Evolutionary conservation across 129 eudicot species (phyloP).

Genomic region (Apium graveolens): DNA sequence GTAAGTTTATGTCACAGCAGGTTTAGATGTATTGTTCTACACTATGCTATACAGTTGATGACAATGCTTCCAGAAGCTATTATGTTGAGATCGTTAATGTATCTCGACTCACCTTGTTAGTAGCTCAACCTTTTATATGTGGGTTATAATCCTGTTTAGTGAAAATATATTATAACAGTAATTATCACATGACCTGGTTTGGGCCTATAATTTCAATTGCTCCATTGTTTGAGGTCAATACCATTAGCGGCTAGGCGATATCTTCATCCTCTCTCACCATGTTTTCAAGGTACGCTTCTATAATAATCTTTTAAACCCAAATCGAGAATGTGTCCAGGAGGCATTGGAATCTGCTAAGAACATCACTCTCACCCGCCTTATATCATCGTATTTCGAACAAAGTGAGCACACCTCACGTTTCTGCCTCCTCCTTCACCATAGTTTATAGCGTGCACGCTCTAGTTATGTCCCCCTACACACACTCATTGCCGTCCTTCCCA

Average conservation of each 20-base stretch:
- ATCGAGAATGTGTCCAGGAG: slow-evolving; percentile 38
- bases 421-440: slow-evolving; percentile 47
- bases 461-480: slow-evolving; percentile 40
- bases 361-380: slow-evolving; percentile 42
- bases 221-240: slow-evolving; percentile 43
- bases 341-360: slow-evolving; percentile 37
- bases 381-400: slow-evolving; percentile 59
- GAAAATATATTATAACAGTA: not conserved
- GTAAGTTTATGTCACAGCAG: not conserved
- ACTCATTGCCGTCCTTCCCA: slow-evolving; percentile 55
- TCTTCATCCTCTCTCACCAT: slow-evolving; percentile 24
- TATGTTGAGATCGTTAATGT: not conserved
- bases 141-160: not conserved
- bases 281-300: slow-evolving; percentile 33
- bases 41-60: not conserved
- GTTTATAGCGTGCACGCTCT: slow-evolving; percentile 51
- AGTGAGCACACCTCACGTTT: slow-evolving; percentile 59
- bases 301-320: slow-evolving; percentile 46
- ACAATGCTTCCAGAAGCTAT: not conserved
- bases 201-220: slow-evolving; percentile 30
- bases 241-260: slow-evolving; percentile 22
- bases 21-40: not conserved
- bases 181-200: not conserved
- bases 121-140: slow-evolving; percentile 3
- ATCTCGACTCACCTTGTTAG: not conserved